These are phyloP conservation scores for Cystobasidium sp. DNA, from an alignment of 1,284 basidiomycete genomes.

Conservation along the genomic window DNA sequence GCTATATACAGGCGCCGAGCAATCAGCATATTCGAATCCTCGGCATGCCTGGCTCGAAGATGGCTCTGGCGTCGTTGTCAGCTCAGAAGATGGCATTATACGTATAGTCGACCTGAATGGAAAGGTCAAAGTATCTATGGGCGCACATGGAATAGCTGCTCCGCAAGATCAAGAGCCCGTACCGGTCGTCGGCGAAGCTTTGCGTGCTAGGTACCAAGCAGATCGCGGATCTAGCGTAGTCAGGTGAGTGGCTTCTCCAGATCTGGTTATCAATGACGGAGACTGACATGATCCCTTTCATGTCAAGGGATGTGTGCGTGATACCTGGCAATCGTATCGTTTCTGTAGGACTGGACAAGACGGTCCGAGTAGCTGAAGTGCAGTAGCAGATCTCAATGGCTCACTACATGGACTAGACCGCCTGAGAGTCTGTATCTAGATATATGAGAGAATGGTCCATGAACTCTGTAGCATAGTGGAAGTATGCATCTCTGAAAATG, in stretches of 20 bases:
- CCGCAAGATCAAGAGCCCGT: conserved; percentile 38
- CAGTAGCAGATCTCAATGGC: background rate
- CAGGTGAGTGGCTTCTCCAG: conserved; percentile 25
- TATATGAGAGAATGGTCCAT: background rate
- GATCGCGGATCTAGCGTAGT: conserved; percentile 51
- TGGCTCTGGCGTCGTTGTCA: conserved; percentile 48
- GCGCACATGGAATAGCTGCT: conserved; percentile 51
- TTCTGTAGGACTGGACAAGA: conserved; percentile 51
- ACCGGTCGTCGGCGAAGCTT: conserved; percentile 43
- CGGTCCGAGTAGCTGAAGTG: conserved; percentile 41
- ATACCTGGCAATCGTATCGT: conserved; percentile 39
- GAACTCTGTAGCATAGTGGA: conserved; percentile 5
- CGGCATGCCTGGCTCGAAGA: conserved; percentile 49
- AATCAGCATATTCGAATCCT: conserved; percentile 49
- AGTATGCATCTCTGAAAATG: background rate
- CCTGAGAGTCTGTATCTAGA: background rate
- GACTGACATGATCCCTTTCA: background rate
- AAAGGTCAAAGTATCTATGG: conserved; percentile 27
- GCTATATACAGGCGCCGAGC: conserved; percentile 49
- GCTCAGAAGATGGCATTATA: conserved; percentile 52
- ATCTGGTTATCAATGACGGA: conserved; percentile 22
- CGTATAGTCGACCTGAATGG: conserved; percentile 49
- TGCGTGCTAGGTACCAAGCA: conserved; percentile 46
- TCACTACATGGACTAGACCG: background rate
- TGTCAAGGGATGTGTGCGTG: conserved; percentile 40